Base-by-base conservation (phyloP, 2,329 filamentous ascomycete genomes). In the Pseudogymnoascus sp. region DNA sequence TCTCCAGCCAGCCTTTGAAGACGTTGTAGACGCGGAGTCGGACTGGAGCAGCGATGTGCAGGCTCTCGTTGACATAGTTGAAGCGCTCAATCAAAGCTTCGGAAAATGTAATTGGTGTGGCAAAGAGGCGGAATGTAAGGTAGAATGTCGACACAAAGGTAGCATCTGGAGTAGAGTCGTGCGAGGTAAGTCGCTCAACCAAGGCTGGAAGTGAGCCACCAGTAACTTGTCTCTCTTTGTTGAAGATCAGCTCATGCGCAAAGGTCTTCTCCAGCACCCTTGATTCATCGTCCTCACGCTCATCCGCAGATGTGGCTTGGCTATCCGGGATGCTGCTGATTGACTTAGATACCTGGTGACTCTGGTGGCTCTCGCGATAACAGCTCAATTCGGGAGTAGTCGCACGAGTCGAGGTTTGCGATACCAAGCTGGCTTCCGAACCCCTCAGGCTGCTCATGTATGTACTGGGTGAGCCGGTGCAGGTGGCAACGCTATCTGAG, bases 1-100 rank as follows among this genome's bases (percentile, higher is more conserved):
- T 95, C 77, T 97, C 95, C 19, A 99, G 80, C 95, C 95, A 99
- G 44, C 90, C 90, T 76, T 99, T 99, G 81, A 99, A 91, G 64
- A 92, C 88, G 73, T 99, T 97, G 79, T 96, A 97, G 1, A 97
- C 91, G 61, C 95, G 86, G 59, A 99, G 79, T 61, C 93, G 87
- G 21, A 97, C 93, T 0, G 93, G 91, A 2, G 82, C 84, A 21
- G 92, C 87, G 67, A 93, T 84, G 64, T 87, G 83, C 21, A 87
- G 84, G 59, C 87, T 89, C 65, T 95, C 89, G 11, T 86, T 89
- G 38, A 96, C 89, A 69, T 97, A 96, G 65, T 97, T 90, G 74
- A 96, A 99, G 31, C 96, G 87, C 64, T 95, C 89, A 62, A 96
- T 88, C n/a, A 99, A 81, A 3, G 87, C 84, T 72, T 91, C 84